Percentiles rank a stretch among this genome's conserved stretches.
Evolutionary conservation across 176 grass and related monocot species (phyloP).

Genomic region (Otatea glauca): DNA sequence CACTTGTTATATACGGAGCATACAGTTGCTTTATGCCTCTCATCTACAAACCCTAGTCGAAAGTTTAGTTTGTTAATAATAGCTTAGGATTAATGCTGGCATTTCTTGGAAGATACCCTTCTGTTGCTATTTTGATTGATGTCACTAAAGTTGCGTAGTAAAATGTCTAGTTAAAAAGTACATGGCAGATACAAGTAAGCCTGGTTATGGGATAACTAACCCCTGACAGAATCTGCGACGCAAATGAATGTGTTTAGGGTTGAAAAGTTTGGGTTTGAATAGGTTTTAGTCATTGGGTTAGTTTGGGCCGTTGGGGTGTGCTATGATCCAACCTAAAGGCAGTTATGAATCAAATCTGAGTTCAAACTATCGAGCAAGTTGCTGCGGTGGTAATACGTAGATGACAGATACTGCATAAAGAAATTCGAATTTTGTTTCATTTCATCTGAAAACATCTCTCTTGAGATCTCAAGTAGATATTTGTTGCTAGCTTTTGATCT

Average conservation of each 20-base stretch:
- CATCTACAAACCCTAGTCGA: neutral
- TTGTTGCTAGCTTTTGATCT: constrained; percentile 22
- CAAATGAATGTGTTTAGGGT: neutral
- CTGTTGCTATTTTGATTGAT: constrained; percentile 15
- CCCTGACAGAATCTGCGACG: neutral
- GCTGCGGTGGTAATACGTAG: constrained; percentile 25
- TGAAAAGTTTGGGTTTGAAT: neutral
- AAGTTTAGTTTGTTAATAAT: constrained; percentile 6
- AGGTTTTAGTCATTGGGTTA: neutral
- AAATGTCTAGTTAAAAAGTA: constrained; percentile 19
- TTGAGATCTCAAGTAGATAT: constrained; percentile 14
- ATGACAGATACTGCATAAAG: neutral
- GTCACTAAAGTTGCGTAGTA: constrained; percentile 4
- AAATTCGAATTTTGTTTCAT: neutral
- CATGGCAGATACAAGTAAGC: neutral
- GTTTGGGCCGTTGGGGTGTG: neutral
- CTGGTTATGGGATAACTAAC: constrained; percentile 12
- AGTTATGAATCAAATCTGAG: neutral
- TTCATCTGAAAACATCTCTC: neutral
- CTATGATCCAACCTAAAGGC: constrained; percentile 2
- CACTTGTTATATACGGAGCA: constrained; percentile 17
- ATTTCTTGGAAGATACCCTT: no score
- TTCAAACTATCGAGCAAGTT: neutral
- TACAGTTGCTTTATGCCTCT: constrained; percentile 2
- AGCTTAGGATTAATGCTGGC: neutral